phyloP scores from a whole-genome alignment of 805 yeast species.

The Monosporozyma yasuniensis region DNA sequence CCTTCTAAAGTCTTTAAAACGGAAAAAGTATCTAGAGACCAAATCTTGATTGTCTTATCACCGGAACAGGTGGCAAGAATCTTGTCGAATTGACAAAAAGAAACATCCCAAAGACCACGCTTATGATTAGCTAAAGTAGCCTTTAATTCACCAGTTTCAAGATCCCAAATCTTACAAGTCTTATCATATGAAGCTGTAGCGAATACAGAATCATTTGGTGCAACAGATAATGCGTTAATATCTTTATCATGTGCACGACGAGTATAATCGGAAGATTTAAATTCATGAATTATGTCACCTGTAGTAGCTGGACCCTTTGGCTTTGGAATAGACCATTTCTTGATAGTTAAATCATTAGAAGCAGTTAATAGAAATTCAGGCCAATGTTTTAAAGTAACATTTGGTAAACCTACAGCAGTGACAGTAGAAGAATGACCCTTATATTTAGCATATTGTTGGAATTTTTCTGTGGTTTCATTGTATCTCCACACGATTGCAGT shows the following conservation, averaged over 20 bases:
- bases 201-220: slow-evolving; percentile 82
- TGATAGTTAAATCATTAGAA: slow-evolving; percentile 74
- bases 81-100: slow-evolving; percentile 73
- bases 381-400: slow-evolving; percentile 32
- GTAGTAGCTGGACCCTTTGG: slow-evolving; percentile 15
- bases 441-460: slow-evolving; percentile 48
- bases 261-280: slow-evolving; percentile 71
- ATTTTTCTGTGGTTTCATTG: slow-evolving; percentile 36
- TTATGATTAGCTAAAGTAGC: slow-evolving; percentile 85
- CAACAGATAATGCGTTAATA: slow-evolving; percentile 77
- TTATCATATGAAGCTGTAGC: slow-evolving; percentile 95
- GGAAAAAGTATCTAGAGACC: slow-evolving; percentile 74
- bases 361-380: slow-evolving; percentile 79
- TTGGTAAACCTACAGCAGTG: slow-evolving; percentile 71
- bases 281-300: slow-evolving; percentile 21
- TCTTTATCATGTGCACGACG: slow-evolving; percentile 96
- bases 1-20: slow-evolving; percentile 86
- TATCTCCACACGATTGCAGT: slow-evolving; percentile 78
- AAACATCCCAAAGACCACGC: slow-evolving; percentile 90
- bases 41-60: slow-evolving; percentile 79
- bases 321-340: slow-evolving; percentile 71
- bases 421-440: slow-evolving; percentile 84
- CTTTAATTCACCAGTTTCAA: slow-evolving; percentile 74
- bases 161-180: slow-evolving; percentile 82
- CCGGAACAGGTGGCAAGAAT: slow-evolving; percentile 79